Evolutionary conservation across 441 rosid genomes (phyloP).

Genomic region (Brassica hybrid): DNA sequence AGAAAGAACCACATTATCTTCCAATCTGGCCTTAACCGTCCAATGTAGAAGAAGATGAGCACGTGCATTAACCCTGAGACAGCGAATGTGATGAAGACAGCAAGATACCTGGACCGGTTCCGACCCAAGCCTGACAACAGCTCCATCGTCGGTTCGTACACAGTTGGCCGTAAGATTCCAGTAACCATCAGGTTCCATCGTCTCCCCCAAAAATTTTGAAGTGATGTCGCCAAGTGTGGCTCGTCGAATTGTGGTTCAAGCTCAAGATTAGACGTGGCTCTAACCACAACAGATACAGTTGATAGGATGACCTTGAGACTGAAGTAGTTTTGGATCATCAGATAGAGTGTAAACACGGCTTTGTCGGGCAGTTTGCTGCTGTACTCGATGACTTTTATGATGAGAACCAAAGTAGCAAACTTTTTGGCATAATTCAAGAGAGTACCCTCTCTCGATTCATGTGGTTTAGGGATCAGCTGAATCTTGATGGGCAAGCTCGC

Average conservation of each 20-base stretch:
- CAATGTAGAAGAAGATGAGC: slow-evolving; percentile 51
- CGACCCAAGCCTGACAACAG: slow-evolving; percentile 33
- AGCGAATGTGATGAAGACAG: slow-evolving; percentile 41
- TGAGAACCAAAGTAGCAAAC: slow-evolving; percentile 33
- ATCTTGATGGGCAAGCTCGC: slow-evolving; percentile 65
- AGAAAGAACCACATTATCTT: slow-evolving; percentile 39
- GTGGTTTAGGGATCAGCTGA: slow-evolving; percentile 31
- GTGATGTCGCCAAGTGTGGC: slow-evolving; percentile 57
- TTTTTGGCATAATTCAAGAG: slow-evolving; percentile 43
- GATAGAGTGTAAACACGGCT: slow-evolving; percentile 39
- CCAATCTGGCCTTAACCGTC: slow-evolving; percentile 35
- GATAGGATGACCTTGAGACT: slow-evolving; percentile 49
- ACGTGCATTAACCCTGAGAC: slow-evolving; percentile 57
- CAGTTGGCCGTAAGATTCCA: slow-evolving; percentile 49
- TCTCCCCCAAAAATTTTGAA: slow-evolving; percentile 70
- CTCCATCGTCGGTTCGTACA: slow-evolving; percentile 44
- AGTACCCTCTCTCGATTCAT: slow-evolving; percentile 12
- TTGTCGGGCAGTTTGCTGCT: slow-evolving; percentile 42
- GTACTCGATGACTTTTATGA: slow-evolving; percentile 32
- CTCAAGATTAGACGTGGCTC: slow-evolving; percentile 42
- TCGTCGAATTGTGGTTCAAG: slow-evolving; percentile 60
- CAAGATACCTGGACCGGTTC: slow-evolving; percentile 44
- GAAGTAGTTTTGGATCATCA: slow-evolving; percentile 45
- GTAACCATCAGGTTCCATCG: slow-evolving; percentile 66
- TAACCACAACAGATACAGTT: slow-evolving; percentile 30